Percentiles rank a stretch among this genome's conserved stretches.
phyloP scores from a whole-genome alignment of 257 asterid species.

The Primulina huaijiensis region DNA sequence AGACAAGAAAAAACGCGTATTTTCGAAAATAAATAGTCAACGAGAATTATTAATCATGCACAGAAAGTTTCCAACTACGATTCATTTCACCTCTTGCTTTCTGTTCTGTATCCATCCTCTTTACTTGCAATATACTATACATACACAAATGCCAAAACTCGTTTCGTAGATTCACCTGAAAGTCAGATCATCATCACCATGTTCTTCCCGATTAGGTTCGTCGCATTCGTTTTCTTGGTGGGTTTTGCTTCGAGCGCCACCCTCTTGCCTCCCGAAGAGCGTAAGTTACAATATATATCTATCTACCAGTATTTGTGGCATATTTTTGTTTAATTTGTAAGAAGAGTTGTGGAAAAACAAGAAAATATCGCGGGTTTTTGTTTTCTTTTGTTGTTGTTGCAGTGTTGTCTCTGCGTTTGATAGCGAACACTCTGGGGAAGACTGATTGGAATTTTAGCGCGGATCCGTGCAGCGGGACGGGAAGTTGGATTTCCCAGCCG shows the following conservation, averaged over 20 bases:
- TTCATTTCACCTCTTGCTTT: too few species aligned
- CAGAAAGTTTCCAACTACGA: background rate
- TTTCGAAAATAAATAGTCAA: background rate
- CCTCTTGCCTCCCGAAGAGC: slow-evolving; percentile 39
- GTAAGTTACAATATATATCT: slow-evolving; percentile 10
- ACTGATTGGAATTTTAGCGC: slow-evolving; percentile 48
- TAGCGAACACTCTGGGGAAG: slow-evolving; percentile 45
- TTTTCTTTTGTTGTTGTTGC: background rate
- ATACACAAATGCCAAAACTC: background rate
- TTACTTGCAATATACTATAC: background rate
- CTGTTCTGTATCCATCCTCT: too few species aligned
- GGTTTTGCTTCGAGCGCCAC: slow-evolving; percentile 34
- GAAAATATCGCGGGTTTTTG: background rate
- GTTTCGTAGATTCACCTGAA: background rate
- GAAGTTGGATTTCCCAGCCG: slow-evolving; percentile 38
- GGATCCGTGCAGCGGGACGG: slow-evolving; percentile 53
- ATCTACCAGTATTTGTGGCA: background rate
- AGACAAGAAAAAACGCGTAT: background rate
- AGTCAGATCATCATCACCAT: background rate
- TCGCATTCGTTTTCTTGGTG: slow-evolving; percentile 27
- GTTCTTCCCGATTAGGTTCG: slow-evolving; percentile 16
- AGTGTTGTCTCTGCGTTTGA: slow-evolving; percentile 43
- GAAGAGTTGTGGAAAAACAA: background rate
- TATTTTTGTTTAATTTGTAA: background rate
- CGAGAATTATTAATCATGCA: background rate